Conservation (phyloP, 352 stramenopile genomes). For the Pythium apleroticum region DNA sequence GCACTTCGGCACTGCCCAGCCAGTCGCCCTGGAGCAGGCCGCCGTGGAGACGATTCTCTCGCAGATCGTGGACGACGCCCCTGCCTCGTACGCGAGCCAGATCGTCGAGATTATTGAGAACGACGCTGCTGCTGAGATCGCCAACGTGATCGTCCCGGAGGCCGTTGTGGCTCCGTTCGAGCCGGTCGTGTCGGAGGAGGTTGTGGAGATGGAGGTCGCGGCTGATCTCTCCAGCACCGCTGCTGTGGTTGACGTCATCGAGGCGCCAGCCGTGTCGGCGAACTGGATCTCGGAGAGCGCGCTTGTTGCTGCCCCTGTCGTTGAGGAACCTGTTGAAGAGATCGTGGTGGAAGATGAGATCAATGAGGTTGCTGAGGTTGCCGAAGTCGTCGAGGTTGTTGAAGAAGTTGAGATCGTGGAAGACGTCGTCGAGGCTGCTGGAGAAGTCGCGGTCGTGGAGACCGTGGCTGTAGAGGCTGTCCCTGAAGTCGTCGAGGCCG, state of each 20-base stretch:
- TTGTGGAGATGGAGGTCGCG: background rate
- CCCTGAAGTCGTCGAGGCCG: background rate
- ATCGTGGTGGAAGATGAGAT: background rate
- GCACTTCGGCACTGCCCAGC: background rate
- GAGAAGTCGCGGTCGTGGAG: background rate
- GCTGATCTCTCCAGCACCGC: background rate
- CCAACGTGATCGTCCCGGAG: background rate
- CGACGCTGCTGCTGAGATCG: background rate
- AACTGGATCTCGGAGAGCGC: background rate
- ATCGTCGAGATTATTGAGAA: background rate
- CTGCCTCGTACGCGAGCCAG: constrained; percentile 1
- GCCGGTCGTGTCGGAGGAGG: background rate
- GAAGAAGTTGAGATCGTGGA: background rate
- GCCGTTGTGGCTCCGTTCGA: background rate
- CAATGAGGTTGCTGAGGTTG: background rate
- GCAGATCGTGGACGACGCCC: background rate
- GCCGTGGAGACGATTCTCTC: background rate
- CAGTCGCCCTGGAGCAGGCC: background rate
- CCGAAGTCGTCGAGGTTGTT: background rate
- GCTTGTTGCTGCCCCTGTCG: background rate
- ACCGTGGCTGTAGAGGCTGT: background rate
- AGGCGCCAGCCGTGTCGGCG: background rate
- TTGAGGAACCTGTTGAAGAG: constrained; percentile 7
- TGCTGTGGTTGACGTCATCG: background rate
- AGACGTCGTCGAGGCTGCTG: background rate